These are phyloP conservation scores for Cucumis hystrix DNA, from an alignment of 306 rosid species.

Conservation along the genomic window DNA sequence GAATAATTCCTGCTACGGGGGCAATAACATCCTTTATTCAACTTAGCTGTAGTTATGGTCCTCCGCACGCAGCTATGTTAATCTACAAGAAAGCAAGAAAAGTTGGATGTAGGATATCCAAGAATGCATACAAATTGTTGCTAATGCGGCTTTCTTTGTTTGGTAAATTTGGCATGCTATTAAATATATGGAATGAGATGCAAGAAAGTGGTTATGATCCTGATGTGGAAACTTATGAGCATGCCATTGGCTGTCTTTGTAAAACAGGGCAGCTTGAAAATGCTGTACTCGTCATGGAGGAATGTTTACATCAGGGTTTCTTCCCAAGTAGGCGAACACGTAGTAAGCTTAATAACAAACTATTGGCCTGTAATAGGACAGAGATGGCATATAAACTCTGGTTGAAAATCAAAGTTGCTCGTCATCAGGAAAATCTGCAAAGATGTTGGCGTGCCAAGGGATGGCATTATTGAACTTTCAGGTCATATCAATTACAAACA, in stretches of 20 bases:
- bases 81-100: constrained; percentile 60
- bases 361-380: constrained; percentile 41
- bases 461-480: constrained; percentile 66
- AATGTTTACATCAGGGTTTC: constrained; percentile 54
- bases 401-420: constrained; percentile 60
- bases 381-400: constrained; percentile 61
- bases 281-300: constrained; percentile 90
- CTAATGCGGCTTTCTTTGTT: constrained; percentile 69
- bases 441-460: constrained; percentile 71
- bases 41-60: constrained; percentile 73
- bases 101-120: constrained; percentile 44
- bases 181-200: constrained; percentile 74
- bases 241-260: constrained; percentile 59
- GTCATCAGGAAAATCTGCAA: constrained; percentile 37
- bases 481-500: background rate
- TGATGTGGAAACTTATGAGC: constrained; percentile 68
- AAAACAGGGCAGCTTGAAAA: constrained; percentile 71
- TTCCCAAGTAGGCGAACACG: constrained; percentile 68
- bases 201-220: constrained; percentile 61
- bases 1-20: constrained; percentile 51
- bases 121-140: constrained; percentile 59
- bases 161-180: constrained; percentile 75
- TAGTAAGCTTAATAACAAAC: constrained; percentile 53
- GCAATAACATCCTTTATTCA: constrained; percentile 46
- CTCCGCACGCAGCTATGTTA: constrained; percentile 76